phyloP scores from a whole-genome alignment of 225 moss, liverwort and hornwort species.

The Anthoceros angustus region DNA sequence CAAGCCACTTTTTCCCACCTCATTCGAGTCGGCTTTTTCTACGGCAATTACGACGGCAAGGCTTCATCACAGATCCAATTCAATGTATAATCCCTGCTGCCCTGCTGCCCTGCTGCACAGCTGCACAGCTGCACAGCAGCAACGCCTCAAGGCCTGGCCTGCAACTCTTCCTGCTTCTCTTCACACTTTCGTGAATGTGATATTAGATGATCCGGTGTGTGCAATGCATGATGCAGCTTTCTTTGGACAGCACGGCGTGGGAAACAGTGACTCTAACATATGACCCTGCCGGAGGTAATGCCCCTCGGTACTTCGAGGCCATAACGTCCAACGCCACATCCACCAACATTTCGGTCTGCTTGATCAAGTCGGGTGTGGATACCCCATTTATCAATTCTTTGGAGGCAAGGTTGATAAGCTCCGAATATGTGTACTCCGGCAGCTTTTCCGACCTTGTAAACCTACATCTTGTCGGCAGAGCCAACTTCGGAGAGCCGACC shows the following conservation, averaged over 20 bases:
- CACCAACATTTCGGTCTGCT: neutral
- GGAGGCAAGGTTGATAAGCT: neutral
- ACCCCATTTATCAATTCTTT: neutral
- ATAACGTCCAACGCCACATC: neutral
- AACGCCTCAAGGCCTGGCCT: neutral
- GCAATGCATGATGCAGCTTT: neutral
- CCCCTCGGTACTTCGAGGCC: neutral
- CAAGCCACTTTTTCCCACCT: neutral
- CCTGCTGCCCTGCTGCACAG: too few species aligned
- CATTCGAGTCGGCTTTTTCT: neutral
- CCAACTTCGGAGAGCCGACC: neutral
- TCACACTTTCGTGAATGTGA: neutral
- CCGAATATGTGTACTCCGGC: neutral
- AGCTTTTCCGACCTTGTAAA: neutral
- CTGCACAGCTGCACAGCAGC: too few species aligned
- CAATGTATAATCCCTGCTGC: neutral
- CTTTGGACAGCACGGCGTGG: neutral
- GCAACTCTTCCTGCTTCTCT: neutral
- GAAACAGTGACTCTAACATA: neutral
- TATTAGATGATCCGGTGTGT: neutral
- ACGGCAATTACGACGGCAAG: constrained; percentile 1
- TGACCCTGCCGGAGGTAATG: neutral
- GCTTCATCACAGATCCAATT: neutral
- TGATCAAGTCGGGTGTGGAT: neutral
- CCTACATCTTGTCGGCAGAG: neutral